phyloP scores from a whole-genome alignment of 2,329 filamentous ascomycete species.

The Cladosporium sp. region DNA sequence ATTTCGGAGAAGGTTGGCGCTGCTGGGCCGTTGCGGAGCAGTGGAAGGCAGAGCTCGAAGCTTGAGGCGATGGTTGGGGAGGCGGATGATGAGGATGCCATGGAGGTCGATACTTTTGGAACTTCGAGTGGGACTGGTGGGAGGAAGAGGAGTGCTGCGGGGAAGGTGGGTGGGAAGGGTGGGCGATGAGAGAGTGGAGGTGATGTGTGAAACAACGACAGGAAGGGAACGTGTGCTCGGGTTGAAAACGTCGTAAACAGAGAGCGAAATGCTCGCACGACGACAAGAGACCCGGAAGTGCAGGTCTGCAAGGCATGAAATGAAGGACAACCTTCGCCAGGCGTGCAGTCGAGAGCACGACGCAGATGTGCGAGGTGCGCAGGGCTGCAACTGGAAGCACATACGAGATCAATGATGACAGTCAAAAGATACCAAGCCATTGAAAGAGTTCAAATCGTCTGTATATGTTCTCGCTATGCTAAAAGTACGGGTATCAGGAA shows the following conservation, averaged over 20 bases:
- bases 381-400: not conserved
- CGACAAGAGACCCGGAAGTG: too few relatives aligned
- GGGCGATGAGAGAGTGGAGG: not conserved
- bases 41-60: conserved; percentile 13
- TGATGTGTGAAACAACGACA: not conserved
- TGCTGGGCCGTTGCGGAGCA: conserved; percentile 12
- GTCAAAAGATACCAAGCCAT: not conserved
- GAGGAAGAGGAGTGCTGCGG: conserved; percentile 13
- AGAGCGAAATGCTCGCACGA: too few relatives aligned
- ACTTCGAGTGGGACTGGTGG: not conserved
- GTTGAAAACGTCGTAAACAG: too few relatives aligned
- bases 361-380: too few relatives aligned
- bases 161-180: conserved; percentile 6
- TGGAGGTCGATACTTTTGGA: conserved; percentile 30
- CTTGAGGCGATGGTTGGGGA: conserved; percentile 11
- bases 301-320: too few relatives aligned
- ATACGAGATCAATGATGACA: not conserved
- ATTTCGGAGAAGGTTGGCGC: conserved; percentile 17
- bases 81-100: conserved; percentile 27
- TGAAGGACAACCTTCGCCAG: too few relatives aligned
- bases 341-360: too few relatives aligned
- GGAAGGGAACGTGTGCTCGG: too few relatives aligned
- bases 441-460: not conserved
- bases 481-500: conserved; percentile 4
- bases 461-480: not conserved